Conservation (phyloP, 257 asterid species). For the Nicotiana tabacum region DNA sequence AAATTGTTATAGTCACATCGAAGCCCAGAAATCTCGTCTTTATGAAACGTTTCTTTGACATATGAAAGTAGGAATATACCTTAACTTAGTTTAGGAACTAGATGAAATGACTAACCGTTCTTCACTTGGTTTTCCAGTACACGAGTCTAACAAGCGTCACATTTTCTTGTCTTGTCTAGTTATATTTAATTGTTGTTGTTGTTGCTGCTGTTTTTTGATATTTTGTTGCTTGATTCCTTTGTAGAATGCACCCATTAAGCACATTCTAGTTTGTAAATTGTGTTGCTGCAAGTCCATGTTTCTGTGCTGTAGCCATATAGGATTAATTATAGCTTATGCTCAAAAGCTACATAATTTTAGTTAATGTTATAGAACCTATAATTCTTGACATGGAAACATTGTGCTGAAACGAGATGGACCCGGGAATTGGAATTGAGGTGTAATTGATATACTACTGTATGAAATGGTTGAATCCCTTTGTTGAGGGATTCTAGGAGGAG, state of each 20-base stretch:
- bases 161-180: neutral
- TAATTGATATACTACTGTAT: neutral
- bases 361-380: neutral
- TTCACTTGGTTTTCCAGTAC: neutral
- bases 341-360: neutral
- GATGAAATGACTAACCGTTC: neutral
- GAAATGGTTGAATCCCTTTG: neutral
- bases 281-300: neutral
- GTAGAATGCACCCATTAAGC: neutral
- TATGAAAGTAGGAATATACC: neutral
- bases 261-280: neutral
- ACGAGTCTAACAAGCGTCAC: neutral
- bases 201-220: neutral
- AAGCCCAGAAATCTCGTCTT: neutral
- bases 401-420: neutral
- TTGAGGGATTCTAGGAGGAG: neutral
- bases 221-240: neutral
- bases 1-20: neutral
- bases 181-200: neutral
- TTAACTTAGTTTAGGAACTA: neutral
- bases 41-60: neutral
- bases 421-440: neutral
- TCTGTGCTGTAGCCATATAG: neutral
- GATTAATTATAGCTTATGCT: neutral
- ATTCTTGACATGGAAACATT: neutral